These are phyloP conservation scores for Cenococcum geophilum DNA, from an alignment of 495 filamentous ascomycete species.

Conservation along the genomic window DNA sequence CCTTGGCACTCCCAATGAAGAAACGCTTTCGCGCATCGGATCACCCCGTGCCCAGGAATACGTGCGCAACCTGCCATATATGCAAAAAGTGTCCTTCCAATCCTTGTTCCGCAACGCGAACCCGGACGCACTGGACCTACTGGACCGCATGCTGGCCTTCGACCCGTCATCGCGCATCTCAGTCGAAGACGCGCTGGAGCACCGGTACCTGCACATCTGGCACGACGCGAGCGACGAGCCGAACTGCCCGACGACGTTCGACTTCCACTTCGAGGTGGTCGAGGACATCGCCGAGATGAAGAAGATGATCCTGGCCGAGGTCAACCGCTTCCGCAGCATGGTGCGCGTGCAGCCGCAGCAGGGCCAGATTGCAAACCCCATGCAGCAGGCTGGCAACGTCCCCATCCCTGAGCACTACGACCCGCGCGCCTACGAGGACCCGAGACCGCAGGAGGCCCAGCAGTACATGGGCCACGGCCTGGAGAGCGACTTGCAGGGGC, in stretches of 20 bases:
- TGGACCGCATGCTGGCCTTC: conserved; percentile 95
- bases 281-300: conserved; percentile 92
- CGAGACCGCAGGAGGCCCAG: conserved; percentile 27
- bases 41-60: conserved; percentile 96
- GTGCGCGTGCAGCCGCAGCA: conserved; percentile 49
- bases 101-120: conserved; percentile 90
- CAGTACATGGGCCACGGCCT: conserved; percentile 2
- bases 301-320: conserved; percentile 94
- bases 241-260: conserved; percentile 83
- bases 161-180: conserved; percentile 86
- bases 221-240: conserved; percentile 97
- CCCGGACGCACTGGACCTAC: conserved; percentile 87
- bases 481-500: neutral
- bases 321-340: conserved; percentile 65
- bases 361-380: conserved; percentile 1
- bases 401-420: conserved; percentile 33
- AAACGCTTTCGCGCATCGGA: conserved; percentile 88
- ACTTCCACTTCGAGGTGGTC: conserved; percentile 95
- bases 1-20: conserved; percentile 91
- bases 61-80: conserved; percentile 93
- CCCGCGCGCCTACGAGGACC: conserved; percentile 25
- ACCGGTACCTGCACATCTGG: conserved; percentile 96
- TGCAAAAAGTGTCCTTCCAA: conserved; percentile 87
- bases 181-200: conserved; percentile 89
- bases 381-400: conserved; percentile 16